A percentile compares a stretch with the other conserved stretches of the same genome.
Conservation (phyloP, 2,329 filamentous ascomycete genomes). For the Byssothecium circinans region DNA sequence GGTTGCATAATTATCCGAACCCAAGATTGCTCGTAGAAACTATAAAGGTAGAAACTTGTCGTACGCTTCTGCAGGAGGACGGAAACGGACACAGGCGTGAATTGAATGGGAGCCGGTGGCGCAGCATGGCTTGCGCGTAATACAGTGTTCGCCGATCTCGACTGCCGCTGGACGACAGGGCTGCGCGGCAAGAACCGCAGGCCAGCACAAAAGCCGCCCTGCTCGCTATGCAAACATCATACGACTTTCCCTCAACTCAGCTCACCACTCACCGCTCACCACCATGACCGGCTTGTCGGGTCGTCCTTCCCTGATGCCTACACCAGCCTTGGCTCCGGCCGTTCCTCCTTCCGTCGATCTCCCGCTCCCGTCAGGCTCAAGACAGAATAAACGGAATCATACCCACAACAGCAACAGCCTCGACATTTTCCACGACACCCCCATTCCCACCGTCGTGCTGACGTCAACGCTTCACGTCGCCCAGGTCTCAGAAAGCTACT, state of each 20-base stretch:
- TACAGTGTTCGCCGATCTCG: not conserved
- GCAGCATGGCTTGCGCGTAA: not conserved
- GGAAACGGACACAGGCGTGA: too few species aligned
- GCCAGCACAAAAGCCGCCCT: constrained; percentile 5
- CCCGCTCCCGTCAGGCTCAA: not conserved
- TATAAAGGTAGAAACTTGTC: too few species aligned
- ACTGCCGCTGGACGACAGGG: not conserved
- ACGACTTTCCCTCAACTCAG: not conserved
- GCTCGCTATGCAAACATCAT: constrained; percentile 8
- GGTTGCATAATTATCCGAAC: too few species aligned
- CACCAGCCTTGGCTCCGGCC: constrained; percentile 8
- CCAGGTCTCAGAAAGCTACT: constrained; percentile 50
- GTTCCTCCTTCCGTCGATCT: constrained; percentile 11
- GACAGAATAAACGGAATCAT: constrained; percentile 1
- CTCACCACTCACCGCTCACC: too few species aligned
- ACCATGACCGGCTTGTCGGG: not conserved
- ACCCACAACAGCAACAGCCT: too few species aligned
- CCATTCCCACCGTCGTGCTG: constrained; percentile 36
- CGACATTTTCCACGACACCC: constrained; percentile 46
- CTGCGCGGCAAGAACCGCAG: not conserved
- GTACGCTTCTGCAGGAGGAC: too few species aligned
- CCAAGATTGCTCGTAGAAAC: too few species aligned
- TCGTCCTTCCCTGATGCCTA: constrained; percentile 8
- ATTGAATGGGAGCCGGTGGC: not conserved
- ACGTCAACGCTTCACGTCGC: constrained; percentile 57